Conservation (phyloP, 768 basidiomycete genomes). For the Boletus rubropictus region DNA sequence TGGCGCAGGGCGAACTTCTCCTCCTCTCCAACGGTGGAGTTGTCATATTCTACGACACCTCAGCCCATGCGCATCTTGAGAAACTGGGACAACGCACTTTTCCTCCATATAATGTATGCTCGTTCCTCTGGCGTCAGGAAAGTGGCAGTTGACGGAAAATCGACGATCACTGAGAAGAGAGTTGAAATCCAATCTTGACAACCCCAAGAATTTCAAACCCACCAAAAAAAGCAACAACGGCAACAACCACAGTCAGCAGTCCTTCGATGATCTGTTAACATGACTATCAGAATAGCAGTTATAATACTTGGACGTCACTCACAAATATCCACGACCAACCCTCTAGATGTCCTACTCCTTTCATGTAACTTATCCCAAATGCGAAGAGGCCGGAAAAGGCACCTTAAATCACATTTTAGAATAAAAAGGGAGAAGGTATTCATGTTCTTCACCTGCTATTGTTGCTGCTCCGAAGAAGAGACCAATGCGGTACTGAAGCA, state of each 20-base stretch:
- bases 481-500: slow-evolving; percentile 54
- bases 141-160: slow-evolving; percentile 32
- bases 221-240: slow-evolving; percentile 48
- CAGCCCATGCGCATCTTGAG: slow-evolving; percentile 43
- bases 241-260: slow-evolving; percentile 52
- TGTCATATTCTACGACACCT: slow-evolving; percentile 39
- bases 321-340: slow-evolving; percentile 73
- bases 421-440: rapidly evolving
- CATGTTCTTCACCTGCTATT: slow-evolving; percentile 37
- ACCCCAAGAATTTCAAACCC: slow-evolving; percentile 2
- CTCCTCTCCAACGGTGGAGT: slow-evolving; percentile 31
- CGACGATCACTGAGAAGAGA: slow-evolving; percentile 46
- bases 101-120: slow-evolving; percentile 15
- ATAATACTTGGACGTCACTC: slow-evolving; percentile 9
- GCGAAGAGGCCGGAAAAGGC: slow-evolving; percentile 59
- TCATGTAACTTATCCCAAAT: slow-evolving; percentile 50
- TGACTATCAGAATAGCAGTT: not conserved
- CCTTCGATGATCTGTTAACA: slow-evolving; percentile 32
- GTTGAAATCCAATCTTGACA: not conserved
- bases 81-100: slow-evolving; percentile 6
- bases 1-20: slow-evolving; percentile 54
- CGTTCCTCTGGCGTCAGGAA: slow-evolving; percentile 17
- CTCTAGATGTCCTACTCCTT: slow-evolving; percentile 37
- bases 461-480: slow-evolving; percentile 64
- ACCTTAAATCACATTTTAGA: slow-evolving; percentile 15